Base-by-base conservation (phyloP, 2,329 filamentous ascomycete genomes). In the Cladophialophora bantiana region DNA sequence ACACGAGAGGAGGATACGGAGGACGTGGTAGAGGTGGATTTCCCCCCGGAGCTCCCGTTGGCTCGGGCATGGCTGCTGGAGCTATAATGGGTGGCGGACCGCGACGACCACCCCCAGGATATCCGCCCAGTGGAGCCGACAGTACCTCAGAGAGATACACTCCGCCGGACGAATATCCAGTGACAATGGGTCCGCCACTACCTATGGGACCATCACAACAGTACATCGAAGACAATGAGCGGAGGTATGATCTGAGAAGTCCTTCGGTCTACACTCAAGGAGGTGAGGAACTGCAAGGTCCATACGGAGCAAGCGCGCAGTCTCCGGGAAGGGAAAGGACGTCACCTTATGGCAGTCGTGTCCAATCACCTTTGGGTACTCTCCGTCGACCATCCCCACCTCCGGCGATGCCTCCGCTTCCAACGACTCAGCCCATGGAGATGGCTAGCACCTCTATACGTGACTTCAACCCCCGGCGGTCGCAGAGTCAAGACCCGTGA, bases 241-340 rank as follows among this genome's bases (percentile, higher is more conserved):
- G 78, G 78, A 56, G 78, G 79, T 60, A 50, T 35, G 62, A 62
- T 32, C 31, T 42, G 5, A 68, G 61, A 18, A 69, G 66, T 36
- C 69, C 69, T 13, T 71, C 67, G 13, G 48, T 71, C 12, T 71
- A 71, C 50, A 69, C 69, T 18, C 58, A 62, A 40, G 65, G 52
- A 18, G 65, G 63, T 18, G 68, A 70, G 18, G 70, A 67, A 68
- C 88, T 87, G 2, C 87, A 89, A 72, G 89, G 87, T 1, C 87
- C 88, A 7, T 88, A 89, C 15, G 89, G 89, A 5, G 76, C 89
- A 20, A 83, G 85, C 75, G 79, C 54, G 78, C 81, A 50, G 75
- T 80, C 65, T 71, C 77, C 62, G 72, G 55, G 70, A 38, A 74
- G n/a, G 72, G 77, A 38, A 77, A 66, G 68, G 26, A 53, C 61